phyloP scores from a whole-genome alignment of 2,329 filamentous ascomycete genomes.

The Penicillium olsonii region DNA sequence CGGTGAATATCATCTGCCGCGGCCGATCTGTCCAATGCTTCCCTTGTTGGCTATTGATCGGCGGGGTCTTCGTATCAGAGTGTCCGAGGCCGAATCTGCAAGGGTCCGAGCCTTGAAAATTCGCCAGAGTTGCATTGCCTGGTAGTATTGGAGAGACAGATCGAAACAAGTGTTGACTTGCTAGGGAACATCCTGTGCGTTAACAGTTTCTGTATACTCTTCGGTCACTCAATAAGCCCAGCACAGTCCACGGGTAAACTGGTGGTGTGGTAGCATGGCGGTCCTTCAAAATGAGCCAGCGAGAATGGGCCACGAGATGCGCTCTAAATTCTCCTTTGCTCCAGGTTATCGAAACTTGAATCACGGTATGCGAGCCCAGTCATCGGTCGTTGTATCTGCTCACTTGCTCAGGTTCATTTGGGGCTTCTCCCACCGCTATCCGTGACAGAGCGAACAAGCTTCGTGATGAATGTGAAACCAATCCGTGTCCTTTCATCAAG shows the following conservation, averaged over 20 bases:
- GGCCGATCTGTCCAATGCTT: neutral
- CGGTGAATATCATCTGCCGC: neutral
- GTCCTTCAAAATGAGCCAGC: slow-evolving; percentile 5
- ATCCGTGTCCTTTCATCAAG: slow-evolving; percentile 71
- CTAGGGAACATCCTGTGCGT: neutral
- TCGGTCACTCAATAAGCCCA: too few species aligned
- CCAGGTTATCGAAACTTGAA: slow-evolving; percentile 69
- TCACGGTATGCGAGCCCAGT: slow-evolving; percentile 58
- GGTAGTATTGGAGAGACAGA: slow-evolving; percentile 7
- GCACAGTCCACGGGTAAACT: too few species aligned
- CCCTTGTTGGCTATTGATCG: slow-evolving; percentile 3
- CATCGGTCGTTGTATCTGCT: neutral
- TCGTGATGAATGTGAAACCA: slow-evolving; percentile 54
- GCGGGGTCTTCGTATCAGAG: neutral
- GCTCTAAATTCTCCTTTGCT: slow-evolving; percentile 65
- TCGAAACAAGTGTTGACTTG: neutral
- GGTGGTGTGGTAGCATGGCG: slow-evolving; percentile 6
- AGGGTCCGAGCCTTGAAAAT: slow-evolving; percentile 7
- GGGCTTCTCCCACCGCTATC: slow-evolving; percentile 54
- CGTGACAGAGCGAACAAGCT: slow-evolving; percentile 52
- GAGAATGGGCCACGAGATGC: slow-evolving; percentile 52
- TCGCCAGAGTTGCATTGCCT: slow-evolving; percentile 10
- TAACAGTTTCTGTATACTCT: too few species aligned
- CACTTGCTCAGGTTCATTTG: slow-evolving; percentile 49
- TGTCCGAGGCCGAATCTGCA: slow-evolving; percentile 3